Evolutionary conservation across 225 moss, liverwort and hornwort species (phyloP).

Genomic region (Marchantia polymorpha): DNA sequence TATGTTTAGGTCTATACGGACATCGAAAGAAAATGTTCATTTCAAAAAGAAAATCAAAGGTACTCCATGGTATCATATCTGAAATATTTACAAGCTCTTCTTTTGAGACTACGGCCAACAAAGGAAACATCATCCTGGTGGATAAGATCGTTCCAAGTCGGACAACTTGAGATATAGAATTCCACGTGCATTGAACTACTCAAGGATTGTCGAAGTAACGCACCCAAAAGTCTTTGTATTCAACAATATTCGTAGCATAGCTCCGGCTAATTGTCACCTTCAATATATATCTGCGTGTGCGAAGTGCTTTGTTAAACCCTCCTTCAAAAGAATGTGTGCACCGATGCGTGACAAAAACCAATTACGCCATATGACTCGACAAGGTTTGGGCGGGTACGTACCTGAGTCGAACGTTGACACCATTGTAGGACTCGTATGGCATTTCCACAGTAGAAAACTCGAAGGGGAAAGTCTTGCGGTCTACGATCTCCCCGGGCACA

Average conservation of each 20-base stretch:
- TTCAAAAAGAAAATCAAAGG: too few species aligned
- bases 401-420: slow-evolving; percentile 98
- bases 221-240: slow-evolving; percentile 98
- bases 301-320: not conserved
- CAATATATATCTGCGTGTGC: slow-evolving; percentile 67
- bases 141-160: too few species aligned
- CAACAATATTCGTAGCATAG: slow-evolving; percentile 94
- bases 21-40: too few species aligned
- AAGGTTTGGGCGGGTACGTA: slow-evolving; percentile 12
- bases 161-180: too few species aligned
- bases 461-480: slow-evolving; percentile 90
- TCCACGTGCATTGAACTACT: too few species aligned
- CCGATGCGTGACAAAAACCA: not conserved
- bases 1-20: not conserved
- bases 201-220: not conserved
- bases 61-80: too few species aligned
- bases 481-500: slow-evolving; percentile 94
- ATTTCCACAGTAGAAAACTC: slow-evolving; percentile 99
- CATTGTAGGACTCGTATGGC: slow-evolving; percentile 99
- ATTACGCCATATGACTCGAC: not conserved
- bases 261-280: slow-evolving; percentile 99
- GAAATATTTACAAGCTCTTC: too few species aligned
- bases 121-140: too few species aligned
- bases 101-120: too few species aligned
- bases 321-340: not conserved